phyloP scores from a whole-genome alignment of 441 rosid species.

The Populus hybrid region DNA sequence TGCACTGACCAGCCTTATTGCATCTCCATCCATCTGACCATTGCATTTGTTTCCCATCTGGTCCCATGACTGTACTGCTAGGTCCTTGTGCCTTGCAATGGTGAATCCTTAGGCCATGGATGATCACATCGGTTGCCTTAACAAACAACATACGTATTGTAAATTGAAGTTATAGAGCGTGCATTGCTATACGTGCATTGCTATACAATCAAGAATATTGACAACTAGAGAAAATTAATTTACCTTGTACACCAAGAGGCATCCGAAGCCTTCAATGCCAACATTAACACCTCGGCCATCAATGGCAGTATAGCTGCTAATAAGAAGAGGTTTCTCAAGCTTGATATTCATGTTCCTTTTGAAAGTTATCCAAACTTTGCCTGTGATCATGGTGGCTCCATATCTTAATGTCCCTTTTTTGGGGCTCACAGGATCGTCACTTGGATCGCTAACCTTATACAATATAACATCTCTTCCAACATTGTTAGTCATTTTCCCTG shows the following conservation, averaged over 20 bases:
- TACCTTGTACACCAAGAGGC: slow-evolving; percentile 51
- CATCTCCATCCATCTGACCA: slow-evolving; percentile 64
- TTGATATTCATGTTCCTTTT: slow-evolving; percentile 50
- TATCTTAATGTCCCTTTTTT: slow-evolving; percentile 60
- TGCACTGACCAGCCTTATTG: slow-evolving; percentile 57
- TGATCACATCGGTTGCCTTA: slow-evolving; percentile 58
- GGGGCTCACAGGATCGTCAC: slow-evolving; percentile 60
- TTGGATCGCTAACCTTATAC: slow-evolving; percentile 60
- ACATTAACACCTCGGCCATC: slow-evolving; percentile 61
- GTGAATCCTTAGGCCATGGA: slow-evolving; percentile 68
- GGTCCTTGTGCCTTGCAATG: slow-evolving; percentile 49
- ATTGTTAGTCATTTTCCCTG: slow-evolving; percentile 60
- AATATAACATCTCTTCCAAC: slow-evolving; percentile 41
- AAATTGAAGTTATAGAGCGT: neutral
- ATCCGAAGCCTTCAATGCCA: slow-evolving; percentile 51
- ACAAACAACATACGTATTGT: neutral
- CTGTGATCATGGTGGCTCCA: slow-evolving; percentile 50
- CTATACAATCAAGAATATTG: neutral
- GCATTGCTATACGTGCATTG: no score
- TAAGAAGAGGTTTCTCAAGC: slow-evolving; percentile 51
- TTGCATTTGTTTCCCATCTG: slow-evolving; percentile 32
- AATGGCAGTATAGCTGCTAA: slow-evolving; percentile 65
- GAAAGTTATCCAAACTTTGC: slow-evolving; percentile 71
- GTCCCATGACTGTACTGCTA: slow-evolving; percentile 60
- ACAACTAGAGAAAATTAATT: neutral